phyloP scores from a whole-genome alignment of 306 rosid species.

The Biancaea sappan region DNA sequence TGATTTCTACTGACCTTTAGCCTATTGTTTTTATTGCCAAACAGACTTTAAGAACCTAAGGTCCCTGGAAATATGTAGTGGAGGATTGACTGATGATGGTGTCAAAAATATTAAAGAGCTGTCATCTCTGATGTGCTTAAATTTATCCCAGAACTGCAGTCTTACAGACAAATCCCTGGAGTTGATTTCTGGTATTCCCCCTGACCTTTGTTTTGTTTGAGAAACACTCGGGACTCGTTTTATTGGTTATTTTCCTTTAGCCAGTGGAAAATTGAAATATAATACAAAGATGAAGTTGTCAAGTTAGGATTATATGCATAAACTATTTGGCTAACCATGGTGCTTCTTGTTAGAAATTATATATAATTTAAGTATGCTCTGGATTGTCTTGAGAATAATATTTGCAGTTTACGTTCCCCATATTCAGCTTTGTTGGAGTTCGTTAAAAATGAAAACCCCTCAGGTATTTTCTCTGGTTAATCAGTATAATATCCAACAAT shows the following conservation, averaged over 20 bases:
- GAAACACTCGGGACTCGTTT: background rate
- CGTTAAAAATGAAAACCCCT: background rate
- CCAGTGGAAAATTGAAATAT: slow-evolving; percentile 3
- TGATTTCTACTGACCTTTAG: background rate
- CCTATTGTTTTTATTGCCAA: slow-evolving; percentile 20
- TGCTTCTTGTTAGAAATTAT: background rate
- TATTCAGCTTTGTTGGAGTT: background rate
- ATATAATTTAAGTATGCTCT: too few species aligned
- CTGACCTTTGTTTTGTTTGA: slow-evolving; percentile 20
- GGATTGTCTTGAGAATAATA: slow-evolving; percentile 4
- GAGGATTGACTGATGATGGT: slow-evolving; percentile 94
- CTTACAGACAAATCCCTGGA: slow-evolving; percentile 86
- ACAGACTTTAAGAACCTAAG: slow-evolving; percentile 87
- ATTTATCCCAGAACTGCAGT: slow-evolving; percentile 89
- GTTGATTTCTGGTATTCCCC: slow-evolving; percentile 71
- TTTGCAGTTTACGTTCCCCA: background rate
- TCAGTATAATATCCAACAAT: too few species aligned
- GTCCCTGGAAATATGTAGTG: slow-evolving; percentile 94
- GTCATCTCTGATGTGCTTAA: slow-evolving; percentile 74
- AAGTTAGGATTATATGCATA: background rate
- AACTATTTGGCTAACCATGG: background rate
- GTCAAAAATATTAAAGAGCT: slow-evolving; percentile 80
- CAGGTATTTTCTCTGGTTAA: too few species aligned
- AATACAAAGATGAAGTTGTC: slow-evolving; percentile 10
- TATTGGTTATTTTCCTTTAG: slow-evolving; percentile 14